Conservation (phyloP, 2,329 filamentous ascomycete genomes). For the Alternaria sp. region DNA sequence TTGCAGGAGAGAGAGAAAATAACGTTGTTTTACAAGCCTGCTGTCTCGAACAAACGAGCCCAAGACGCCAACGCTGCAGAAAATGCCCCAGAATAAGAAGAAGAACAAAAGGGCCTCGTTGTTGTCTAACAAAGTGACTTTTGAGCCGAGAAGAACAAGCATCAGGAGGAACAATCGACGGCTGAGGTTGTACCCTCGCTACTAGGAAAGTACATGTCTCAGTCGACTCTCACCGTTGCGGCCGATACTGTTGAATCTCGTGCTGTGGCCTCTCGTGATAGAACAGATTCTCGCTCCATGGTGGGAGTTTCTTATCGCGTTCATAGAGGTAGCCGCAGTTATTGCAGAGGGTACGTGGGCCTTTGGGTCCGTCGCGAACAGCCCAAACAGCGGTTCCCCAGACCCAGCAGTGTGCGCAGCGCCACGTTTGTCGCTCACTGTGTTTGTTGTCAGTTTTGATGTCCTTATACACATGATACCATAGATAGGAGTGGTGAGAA, state of each 20-base stretch:
- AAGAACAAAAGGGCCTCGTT: background rate
- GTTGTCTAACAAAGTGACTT: background rate
- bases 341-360: slow-evolving; percentile 85
- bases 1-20: background rate
- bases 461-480: background rate
- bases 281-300: slow-evolving; percentile 78
- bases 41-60: background rate
- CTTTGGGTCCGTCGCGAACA: slow-evolving; percentile 87
- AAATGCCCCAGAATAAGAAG: slow-evolving; percentile 3
- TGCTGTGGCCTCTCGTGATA: slow-evolving; percentile 50
- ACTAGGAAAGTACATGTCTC: background rate
- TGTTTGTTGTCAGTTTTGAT: slow-evolving; percentile 22
- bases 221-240: slow-evolving; percentile 20
- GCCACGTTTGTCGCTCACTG: slow-evolving; percentile 82
- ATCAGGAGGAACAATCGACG: too few species aligned
- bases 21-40: slow-evolving; percentile 1
- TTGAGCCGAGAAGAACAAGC: too few species aligned
- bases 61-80: slow-evolving; percentile 15
- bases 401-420: slow-evolving; percentile 85
- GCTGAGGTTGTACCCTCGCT: too few species aligned
- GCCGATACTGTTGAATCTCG: slow-evolving; percentile 33
- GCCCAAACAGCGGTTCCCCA: slow-evolving; percentile 95
- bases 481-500: background rate
- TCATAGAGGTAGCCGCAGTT: slow-evolving; percentile 93
- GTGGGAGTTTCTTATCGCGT: slow-evolving; percentile 82